Evolutionary conservation across 2,329 filamentous ascomycete genomes (phyloP).

Genomic region (Ascochyta lentis): DNA sequence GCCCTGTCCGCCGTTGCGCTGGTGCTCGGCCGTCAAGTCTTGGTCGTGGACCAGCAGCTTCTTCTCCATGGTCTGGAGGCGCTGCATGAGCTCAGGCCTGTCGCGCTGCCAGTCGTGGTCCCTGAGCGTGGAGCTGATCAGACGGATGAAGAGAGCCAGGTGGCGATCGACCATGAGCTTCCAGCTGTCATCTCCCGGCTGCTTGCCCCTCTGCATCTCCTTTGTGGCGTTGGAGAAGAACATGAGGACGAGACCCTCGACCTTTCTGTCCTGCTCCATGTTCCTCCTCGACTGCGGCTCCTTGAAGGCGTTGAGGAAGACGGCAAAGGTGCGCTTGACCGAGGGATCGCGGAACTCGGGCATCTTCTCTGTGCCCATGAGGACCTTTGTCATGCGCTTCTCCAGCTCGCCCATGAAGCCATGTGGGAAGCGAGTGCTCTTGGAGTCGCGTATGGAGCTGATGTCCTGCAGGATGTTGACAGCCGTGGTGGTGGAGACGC

Average conservation of each 20-base stretch:
- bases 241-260: conserved; percentile 91
- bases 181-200: conserved; percentile 83
- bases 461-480: conserved; percentile 87
- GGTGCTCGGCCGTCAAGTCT: conserved; percentile 72
- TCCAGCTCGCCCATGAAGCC: conserved; percentile 74
- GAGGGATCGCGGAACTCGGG: conserved; percentile 90
- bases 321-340: conserved; percentile 92
- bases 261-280: conserved; percentile 91
- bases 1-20: conserved; percentile 63
- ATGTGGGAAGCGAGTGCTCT: conserved; percentile 74
- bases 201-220: conserved; percentile 79
- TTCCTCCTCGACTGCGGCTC: conserved; percentile 85
- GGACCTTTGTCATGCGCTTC: conserved; percentile 79
- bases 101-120: conserved; percentile 86
- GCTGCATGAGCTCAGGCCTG: conserved; percentile 80
- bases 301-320: conserved; percentile 92
- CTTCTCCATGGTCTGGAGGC: conserved; percentile 83
- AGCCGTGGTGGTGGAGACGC: conserved; percentile 74
- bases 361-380: conserved; percentile 81
- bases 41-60: conserved; percentile 95
- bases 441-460: conserved; percentile 68
- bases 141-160: conserved; percentile 89
- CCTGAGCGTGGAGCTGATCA: conserved; percentile 80
- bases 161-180: conserved; percentile 93
- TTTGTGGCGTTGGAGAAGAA: conserved; percentile 96